Percentiles rank a stretch among this genome's conserved stretches.
phyloP scores from a whole-genome alignment of 1,284 basidiomycete species.

The Melampsora americana region DNA sequence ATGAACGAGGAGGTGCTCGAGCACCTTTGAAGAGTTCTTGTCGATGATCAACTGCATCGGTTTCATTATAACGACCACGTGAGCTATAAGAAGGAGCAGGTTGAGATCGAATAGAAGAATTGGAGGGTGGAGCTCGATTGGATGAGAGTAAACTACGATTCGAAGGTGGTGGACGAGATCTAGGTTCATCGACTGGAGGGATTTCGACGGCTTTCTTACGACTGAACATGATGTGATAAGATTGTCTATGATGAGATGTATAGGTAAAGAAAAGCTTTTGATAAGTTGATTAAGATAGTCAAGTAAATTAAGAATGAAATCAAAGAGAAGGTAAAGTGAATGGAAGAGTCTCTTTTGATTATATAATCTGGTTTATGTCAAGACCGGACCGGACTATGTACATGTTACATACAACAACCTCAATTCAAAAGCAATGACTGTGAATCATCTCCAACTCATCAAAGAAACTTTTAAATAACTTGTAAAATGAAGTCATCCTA shows the following conservation, averaged over 20 bases:
- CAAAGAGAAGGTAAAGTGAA: no score
- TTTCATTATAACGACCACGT: neutral
- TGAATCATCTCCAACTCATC: no score
- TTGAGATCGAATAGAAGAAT: neutral
- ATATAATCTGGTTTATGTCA: no score
- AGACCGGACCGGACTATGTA: no score
- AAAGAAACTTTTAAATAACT: no score
- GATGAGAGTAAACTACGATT: constrained; percentile 32
- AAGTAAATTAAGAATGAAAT: no score
- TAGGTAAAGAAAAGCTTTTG: no score
- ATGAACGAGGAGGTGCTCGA: constrained; percentile 17
- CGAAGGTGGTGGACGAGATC: neutral
- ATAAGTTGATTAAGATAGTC: no score
- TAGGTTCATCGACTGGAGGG: constrained; percentile 26
- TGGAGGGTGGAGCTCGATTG: constrained; percentile 3
- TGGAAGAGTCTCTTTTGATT: no score
- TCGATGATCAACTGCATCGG: constrained; percentile 11
- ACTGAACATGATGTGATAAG: constrained; percentile 26
- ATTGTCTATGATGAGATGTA: neutral
- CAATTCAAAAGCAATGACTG: no score
- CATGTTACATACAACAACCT: no score
- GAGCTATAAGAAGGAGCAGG: neutral
- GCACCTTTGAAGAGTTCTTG: constrained; percentile 43
- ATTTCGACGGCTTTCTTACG: constrained; percentile 39
- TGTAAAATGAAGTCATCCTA: no score